phyloP scores from a whole-genome alignment of 805 yeast genomes.

The Saturnispora dispora region DNA sequence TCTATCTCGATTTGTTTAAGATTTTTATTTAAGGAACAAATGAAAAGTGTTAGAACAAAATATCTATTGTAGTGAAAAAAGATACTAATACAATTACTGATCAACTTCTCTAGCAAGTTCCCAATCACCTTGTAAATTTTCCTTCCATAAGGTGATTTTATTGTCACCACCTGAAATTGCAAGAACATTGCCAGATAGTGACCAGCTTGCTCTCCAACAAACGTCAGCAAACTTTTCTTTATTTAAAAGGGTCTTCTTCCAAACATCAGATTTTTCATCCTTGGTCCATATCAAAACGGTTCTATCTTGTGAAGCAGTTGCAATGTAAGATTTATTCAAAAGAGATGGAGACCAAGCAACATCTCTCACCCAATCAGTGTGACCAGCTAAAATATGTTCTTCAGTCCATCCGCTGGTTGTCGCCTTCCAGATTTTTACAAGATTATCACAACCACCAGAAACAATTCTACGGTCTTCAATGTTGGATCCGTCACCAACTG shows the following conservation, averaged over 20 bases:
- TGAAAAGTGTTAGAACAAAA: neutral
- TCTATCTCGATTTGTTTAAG: neutral
- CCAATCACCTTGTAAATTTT: conserved; percentile 87
- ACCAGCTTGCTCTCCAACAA: conserved; percentile 98
- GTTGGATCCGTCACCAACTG: conserved; percentile 25
- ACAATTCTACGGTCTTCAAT: conserved; percentile 45
- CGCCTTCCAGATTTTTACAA: conserved; percentile 82
- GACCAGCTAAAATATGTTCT: conserved; percentile 79
- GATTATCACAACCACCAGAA: conserved; percentile 91
- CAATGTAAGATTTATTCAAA: conserved; percentile 79
- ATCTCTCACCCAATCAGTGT: conserved; percentile 97
- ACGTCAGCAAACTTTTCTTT: conserved; percentile 89
- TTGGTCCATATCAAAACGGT: conserved; percentile 88
- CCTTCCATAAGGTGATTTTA: conserved; percentile 94
- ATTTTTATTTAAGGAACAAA: neutral
- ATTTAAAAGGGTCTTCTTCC: conserved; percentile 75
- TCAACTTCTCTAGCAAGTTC: conserved; percentile 95
- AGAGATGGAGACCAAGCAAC: conserved; percentile 97
- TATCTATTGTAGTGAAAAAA: neutral
- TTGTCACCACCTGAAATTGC: conserved; percentile 97
- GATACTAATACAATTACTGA: conserved; percentile 35
- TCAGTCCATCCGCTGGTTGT: conserved; percentile 48
- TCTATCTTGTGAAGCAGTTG: conserved; percentile 94
- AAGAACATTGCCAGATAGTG: conserved; percentile 86
- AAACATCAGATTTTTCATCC: conserved; percentile 28